Evolutionary conservation across 805 yeast species (phyloP).

Genomic region (Metschnikowia reukaufii): DNA sequence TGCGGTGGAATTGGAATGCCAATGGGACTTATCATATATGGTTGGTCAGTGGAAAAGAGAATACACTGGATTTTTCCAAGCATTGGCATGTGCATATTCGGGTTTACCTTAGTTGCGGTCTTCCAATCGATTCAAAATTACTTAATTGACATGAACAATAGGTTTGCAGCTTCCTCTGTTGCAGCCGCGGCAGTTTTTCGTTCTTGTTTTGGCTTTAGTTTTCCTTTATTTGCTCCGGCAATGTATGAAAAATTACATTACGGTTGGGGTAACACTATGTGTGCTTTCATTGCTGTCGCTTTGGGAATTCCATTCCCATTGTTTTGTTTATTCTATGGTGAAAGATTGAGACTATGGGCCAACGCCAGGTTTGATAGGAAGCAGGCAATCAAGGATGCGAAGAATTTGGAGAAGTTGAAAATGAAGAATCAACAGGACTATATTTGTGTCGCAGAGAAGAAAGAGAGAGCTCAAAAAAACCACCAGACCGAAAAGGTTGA

Average conservation of each 20-base stretch:
- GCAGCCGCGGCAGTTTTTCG: constrained; percentile 70
- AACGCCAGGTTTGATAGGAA: constrained; percentile 48
- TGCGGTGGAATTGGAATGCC: constrained; percentile 51
- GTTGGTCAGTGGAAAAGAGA: constrained; percentile 63
- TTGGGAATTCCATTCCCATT: constrained; percentile 71
- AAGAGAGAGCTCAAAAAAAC: not conserved
- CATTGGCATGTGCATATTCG: constrained; percentile 60
- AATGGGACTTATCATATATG: constrained; percentile 65
- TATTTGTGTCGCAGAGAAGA: not conserved
- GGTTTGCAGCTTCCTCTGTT: constrained; percentile 65
- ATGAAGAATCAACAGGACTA: constrained; percentile 17
- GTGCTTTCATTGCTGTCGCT: constrained; percentile 55
- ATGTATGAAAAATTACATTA: constrained; percentile 60
- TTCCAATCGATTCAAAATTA: constrained; percentile 69
- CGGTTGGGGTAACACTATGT: constrained; percentile 71
- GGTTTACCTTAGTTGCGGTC: constrained; percentile 58
- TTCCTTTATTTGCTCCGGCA: constrained; percentile 62
- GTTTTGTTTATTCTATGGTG: constrained; percentile 57
- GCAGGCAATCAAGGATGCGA: constrained; percentile 47
- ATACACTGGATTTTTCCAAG: constrained; percentile 64
- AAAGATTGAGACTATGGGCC: constrained; percentile 56
- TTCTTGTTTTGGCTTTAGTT: constrained; percentile 64
- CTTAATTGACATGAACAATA: constrained; percentile 68
- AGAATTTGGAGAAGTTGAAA: constrained; percentile 37
- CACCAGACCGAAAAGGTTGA: not conserved